Evolutionary conservation across 2,329 filamentous ascomycete species (phyloP).

Genomic region (Ophiostoma fasciatum): DNA sequence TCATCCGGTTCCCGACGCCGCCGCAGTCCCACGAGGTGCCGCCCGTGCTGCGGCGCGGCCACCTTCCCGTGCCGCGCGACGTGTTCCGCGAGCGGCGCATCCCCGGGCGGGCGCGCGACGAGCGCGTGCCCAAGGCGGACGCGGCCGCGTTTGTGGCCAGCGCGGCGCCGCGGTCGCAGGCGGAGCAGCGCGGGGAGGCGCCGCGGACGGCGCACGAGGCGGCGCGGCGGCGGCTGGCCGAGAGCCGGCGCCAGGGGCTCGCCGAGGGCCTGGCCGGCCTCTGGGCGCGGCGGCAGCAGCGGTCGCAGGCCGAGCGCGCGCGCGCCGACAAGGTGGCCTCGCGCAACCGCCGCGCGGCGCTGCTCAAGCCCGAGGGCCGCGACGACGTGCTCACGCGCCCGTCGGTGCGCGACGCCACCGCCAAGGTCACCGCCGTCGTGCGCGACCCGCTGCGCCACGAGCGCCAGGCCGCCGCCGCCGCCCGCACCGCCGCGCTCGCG

Average conservation of each 20-base stretch:
- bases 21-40: slow-evolving; percentile 49
- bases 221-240: slow-evolving; percentile 64
- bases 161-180: slow-evolving; percentile 39
- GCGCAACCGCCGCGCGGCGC: slow-evolving; percentile 31
- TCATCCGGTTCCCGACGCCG: slow-evolving; percentile 65
- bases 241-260: slow-evolving; percentile 55
- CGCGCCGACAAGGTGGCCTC: slow-evolving; percentile 28
- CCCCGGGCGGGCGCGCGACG: slow-evolving; percentile 9
- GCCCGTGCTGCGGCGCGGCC: slow-evolving; percentile 48
- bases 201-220: slow-evolving; percentile 25
- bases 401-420: slow-evolving; percentile 41
- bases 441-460: slow-evolving; percentile 49
- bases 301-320: slow-evolving; percentile 17
- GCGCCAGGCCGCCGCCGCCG: slow-evolving; percentile 30
- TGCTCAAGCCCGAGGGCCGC: slow-evolving; percentile 49
- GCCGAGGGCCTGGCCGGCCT: slow-evolving; percentile 56
- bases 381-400: slow-evolving; percentile 65
- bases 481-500: slow-evolving; percentile 27
- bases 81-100: slow-evolving; percentile 43
- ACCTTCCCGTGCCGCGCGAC: slow-evolving; percentile 68
- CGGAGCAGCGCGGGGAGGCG: slow-evolving; percentile 20
- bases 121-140: slow-evolving; percentile 37
- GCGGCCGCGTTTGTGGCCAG: slow-evolving; percentile 42
- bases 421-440: slow-evolving; percentile 33
- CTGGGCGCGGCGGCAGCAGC: slow-evolving; percentile 44